Percentiles rank a stretch among this genome's conserved stretches.
Evolutionary conservation across 768 basidiomycete species (phyloP).

Genomic region (Mycena capillaripes): DNA sequence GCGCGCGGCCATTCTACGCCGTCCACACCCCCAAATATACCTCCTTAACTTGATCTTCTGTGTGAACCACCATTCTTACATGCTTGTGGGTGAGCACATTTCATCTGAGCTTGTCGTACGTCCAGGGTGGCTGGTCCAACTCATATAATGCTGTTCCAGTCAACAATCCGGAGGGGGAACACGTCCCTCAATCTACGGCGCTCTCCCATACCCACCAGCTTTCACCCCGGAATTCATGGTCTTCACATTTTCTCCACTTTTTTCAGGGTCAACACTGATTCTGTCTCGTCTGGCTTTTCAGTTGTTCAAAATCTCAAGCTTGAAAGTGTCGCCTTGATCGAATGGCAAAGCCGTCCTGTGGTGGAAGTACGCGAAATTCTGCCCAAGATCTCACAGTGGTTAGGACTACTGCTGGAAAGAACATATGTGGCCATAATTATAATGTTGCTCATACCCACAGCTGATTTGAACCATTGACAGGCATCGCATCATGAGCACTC

Average conservation of each 20-base stretch:
- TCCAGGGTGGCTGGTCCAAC: constrained; percentile 30
- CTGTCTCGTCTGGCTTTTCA: constrained; percentile 48
- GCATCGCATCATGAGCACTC: constrained; percentile 18
- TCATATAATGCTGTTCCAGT: constrained; percentile 2
- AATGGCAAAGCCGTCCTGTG: constrained; percentile 48
- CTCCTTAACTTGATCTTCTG: too few relatives aligned
- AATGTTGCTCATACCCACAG: not conserved
- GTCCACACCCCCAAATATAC: too few relatives aligned
- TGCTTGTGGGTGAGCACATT: too few relatives aligned
- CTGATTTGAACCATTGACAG: not conserved
- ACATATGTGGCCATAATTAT: constrained; percentile 40
- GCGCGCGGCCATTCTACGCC: too few relatives aligned
- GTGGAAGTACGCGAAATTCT: constrained; percentile 53
- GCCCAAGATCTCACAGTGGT: constrained; percentile 50
- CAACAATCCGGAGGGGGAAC: constrained; percentile 2
- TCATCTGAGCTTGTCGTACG: too few relatives aligned
- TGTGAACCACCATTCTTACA: too few relatives aligned
- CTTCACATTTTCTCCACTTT: constrained; percentile 51
- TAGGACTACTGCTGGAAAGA: constrained; percentile 51
- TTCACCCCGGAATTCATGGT: constrained; percentile 48
- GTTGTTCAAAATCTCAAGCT: constrained; percentile 51
- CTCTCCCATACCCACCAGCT: constrained; percentile 8
- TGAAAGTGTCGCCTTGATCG: constrained; percentile 51
- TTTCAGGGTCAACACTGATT: constrained; percentile 53
- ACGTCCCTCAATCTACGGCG: constrained; percentile 11